Percentiles rank a stretch among this genome's conserved stretches.
These are phyloP conservation scores for Agapanthus africanus DNA, from an alignment of 106 monocot genomes.

Conservation along the genomic window DNA sequence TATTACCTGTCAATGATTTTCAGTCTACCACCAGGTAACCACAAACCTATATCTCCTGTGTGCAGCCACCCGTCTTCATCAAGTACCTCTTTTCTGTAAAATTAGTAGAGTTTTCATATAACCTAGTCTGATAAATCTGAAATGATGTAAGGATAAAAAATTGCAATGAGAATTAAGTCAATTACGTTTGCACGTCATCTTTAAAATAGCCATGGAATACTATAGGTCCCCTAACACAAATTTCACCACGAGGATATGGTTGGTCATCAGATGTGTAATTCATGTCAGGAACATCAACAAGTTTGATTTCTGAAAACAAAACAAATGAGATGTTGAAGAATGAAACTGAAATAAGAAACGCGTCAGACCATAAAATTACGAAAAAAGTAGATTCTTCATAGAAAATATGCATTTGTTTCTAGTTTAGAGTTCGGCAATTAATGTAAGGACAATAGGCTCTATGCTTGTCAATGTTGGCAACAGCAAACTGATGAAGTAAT, in stretches of 20 bases:
- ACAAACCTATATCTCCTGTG: conserved; percentile 97
- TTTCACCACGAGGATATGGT: conserved; percentile 94
- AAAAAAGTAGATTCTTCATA: not conserved
- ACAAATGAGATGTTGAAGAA: too few species aligned
- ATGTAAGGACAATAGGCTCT: not conserved
- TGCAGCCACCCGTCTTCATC: conserved; percentile 95
- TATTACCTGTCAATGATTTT: conserved; percentile 86
- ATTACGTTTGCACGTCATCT: conserved; percentile 14
- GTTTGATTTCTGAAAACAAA: conserved; percentile 66
- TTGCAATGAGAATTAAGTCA: not conserved
- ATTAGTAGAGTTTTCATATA: conserved; percentile 12
- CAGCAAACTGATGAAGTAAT: not conserved
- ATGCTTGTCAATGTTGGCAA: not conserved
- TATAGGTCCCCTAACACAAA: conserved; percentile 67
- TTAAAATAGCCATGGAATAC: conserved; percentile 40
- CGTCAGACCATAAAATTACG: not conserved
- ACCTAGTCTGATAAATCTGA: not conserved
- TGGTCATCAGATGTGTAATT: conserved; percentile 84
- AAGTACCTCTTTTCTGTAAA: conserved; percentile 75
- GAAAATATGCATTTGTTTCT: not conserved
- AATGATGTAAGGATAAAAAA: not conserved
- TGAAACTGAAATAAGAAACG: conserved; percentile 2
- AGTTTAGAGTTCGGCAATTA: not conserved
- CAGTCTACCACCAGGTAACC: conserved; percentile 83
- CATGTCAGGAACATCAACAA: conserved; percentile 99